Evolutionary conservation across 2,329 filamentous ascomycete genomes (phyloP).

Genomic region (Talaromyces sp.): DNA sequence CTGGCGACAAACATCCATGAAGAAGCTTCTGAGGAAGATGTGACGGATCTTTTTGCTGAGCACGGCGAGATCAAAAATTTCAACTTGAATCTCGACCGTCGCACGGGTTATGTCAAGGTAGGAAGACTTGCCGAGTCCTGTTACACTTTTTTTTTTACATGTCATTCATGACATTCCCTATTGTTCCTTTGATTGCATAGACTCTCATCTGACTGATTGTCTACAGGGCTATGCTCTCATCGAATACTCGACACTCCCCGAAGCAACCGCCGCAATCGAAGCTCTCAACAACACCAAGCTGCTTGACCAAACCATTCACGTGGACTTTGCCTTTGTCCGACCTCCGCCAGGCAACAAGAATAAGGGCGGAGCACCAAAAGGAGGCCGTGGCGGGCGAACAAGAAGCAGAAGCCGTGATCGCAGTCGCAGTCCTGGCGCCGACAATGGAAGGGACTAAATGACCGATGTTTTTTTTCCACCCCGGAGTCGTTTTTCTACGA

Average conservation of each 20-base stretch:
- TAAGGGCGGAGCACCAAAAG: constrained; percentile 38
- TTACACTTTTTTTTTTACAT: neutral
- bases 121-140: constrained; percentile 15
- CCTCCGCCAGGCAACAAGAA: constrained; percentile 46
- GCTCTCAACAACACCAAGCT: constrained; percentile 55
- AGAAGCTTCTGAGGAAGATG: constrained; percentile 61
- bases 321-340: constrained; percentile 62
- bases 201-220: neutral
- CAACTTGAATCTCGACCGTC: constrained; percentile 59
- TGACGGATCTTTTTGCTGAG: constrained; percentile 61
- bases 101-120: constrained; percentile 65
- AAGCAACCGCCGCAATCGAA: constrained; percentile 59
- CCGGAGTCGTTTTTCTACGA: neutral
- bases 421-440: constrained; percentile 38
- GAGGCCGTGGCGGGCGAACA: constrained; percentile 30
- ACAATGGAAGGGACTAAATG: constrained; percentile 17
- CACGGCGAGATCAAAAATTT: constrained; percentile 63
- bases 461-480: constrained; percentile 1
- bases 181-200: neutral
- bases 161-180: neutral
- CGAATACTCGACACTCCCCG: constrained; percentile 58
- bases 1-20: constrained; percentile 65
- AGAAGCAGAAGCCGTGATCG: constrained; percentile 41
- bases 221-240: constrained; percentile 59
- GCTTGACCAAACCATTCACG: constrained; percentile 59